Base-by-base conservation (phyloP, 768 basidiomycete species). In the Tubosaeta sp. region DNA sequence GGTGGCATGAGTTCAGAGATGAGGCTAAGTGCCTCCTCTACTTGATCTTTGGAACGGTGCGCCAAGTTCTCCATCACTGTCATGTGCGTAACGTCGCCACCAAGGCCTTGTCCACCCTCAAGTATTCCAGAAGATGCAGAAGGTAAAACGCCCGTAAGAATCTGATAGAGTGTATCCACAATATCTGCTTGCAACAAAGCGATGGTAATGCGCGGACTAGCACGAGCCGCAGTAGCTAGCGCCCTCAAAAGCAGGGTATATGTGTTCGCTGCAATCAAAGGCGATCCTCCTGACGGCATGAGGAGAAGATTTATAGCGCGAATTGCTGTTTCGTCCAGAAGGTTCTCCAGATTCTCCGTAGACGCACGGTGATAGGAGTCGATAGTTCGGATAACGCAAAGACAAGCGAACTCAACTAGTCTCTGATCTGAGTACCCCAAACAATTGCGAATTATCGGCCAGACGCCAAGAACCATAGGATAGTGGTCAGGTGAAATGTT, bases 41-140 rank as follows among this genome's bases (percentile, higher is more conserved):
- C 83, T 66, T 97, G 94, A 53, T 99, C 96, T 71, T 98, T 98
- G 4, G 96, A 90, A 25, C 94, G 79, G 68, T 97, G 94, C 1
- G 93, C 93, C 40, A 99, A 73, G 67, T 95, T 98, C 71, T 98
- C 91, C 85, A 97, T 91, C 24, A 99, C 92, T 7, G 92, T 87
- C 91, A 98, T 94, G 65, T 97, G 94, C 16, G 91, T 93, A 4
- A 94, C 71, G 25, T 92, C 90, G 40, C 90, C 91, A 25, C 90
- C 89, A 1, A 94, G 71, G 11, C 90, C 90, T 68, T 93, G 90
- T 0, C 87, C 56, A 7, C 39, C 85, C 24, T 74, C 76, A 52
- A 85, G 83, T 24, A 75, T 71, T 43, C 69, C 78, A 27, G 64
- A 69, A 29, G 75, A 71, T 3, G 79, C 64, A 2, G 92, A 83